A percentile compares a stretch with the other conserved stretches of the same genome.
Evolutionary conservation across 2,329 filamentous ascomycete genomes (phyloP).

Genomic region (Phialemoniopsis sp.): DNA sequence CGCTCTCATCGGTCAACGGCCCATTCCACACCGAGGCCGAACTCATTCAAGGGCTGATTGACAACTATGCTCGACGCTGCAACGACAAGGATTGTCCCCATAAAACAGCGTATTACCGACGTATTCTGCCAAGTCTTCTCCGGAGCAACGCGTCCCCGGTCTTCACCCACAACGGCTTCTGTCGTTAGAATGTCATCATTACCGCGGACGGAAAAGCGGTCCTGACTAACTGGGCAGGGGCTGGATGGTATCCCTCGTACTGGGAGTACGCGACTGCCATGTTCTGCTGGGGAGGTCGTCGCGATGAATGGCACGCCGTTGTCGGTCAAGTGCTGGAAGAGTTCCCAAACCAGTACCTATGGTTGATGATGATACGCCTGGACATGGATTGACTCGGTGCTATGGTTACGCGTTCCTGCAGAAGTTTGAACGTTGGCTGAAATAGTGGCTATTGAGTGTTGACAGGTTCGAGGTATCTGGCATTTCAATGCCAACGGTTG

Average conservation of each 20-base stretch:
- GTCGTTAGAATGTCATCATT: constrained; percentile 3
- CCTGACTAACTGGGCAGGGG: constrained; percentile 7
- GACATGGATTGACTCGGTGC: too few relatives aligned
- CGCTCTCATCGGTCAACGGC: not conserved
- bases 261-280: constrained; percentile 4
- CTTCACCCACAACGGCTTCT: constrained; percentile 5
- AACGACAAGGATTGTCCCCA: not conserved
- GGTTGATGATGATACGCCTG: not conserved
- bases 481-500: too few relatives aligned
- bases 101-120: constrained; percentile 4
- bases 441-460: too few relatives aligned
- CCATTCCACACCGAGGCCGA: constrained; percentile 2
- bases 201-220: not conserved
- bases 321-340: not conserved
- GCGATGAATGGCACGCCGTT: constrained; percentile 1
- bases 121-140: constrained; percentile 1
- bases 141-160: constrained; percentile 1
- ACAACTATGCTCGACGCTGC: not conserved
- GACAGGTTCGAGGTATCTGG: too few relatives aligned
- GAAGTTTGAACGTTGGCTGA: too few relatives aligned
- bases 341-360: constrained; percentile 1
- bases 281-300: not conserved
- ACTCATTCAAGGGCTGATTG: constrained; percentile 1
- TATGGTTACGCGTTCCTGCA: too few relatives aligned
- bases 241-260: constrained; percentile 7